Percentiles rank a stretch among this genome's conserved stretches.
These are phyloP conservation scores for Camellia oleifera DNA, from an alignment of 179 eudicot species.

Conservation along the genomic window DNA sequence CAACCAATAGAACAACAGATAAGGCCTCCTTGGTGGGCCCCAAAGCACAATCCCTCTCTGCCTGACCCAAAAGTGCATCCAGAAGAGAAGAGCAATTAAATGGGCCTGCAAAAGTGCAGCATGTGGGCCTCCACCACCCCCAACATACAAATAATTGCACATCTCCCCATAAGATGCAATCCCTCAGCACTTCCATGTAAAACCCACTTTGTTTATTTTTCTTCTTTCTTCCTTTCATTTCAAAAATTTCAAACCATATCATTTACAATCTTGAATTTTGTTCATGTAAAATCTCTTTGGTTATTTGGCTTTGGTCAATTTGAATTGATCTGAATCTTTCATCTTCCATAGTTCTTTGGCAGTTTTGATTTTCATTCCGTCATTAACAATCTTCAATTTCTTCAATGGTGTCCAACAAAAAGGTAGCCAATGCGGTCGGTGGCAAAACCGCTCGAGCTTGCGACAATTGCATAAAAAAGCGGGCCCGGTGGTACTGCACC, in stretches of 20 bases:
- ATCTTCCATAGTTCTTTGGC: not conserved
- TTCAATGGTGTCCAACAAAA: constrained; percentile 34
- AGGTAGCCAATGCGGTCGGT: constrained; percentile 44
- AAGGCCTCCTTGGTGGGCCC: constrained; percentile 28
- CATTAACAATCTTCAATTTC: not conserved
- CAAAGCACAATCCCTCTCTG: constrained; percentile 18
- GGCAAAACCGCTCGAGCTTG: constrained; percentile 63
- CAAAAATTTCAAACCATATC: no score
- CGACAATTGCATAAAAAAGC: constrained; percentile 51
- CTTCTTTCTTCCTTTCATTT: no score
- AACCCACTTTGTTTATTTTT: no score
- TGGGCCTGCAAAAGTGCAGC: constrained; percentile 20
- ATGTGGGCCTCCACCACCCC: constrained; percentile 6
- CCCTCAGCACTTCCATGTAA: no score
- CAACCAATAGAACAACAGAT: constrained; percentile 45
- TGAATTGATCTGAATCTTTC: no score
- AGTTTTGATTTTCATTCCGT: no score
- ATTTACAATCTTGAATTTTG: no score
- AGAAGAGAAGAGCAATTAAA: constrained; percentile 5
- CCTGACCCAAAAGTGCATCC: constrained; percentile 6
- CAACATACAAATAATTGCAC: constrained; percentile 14
- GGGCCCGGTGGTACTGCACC: constrained; percentile 64
- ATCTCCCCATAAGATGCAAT: not conserved
- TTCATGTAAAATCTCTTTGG: not conserved
- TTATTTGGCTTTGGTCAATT: no score